Percentiles rank a stretch among this genome's conserved stretches.
These are phyloP conservation scores for Solanum virginianum DNA, from an alignment of 257 asterid genomes.

Conservation along the genomic window DNA sequence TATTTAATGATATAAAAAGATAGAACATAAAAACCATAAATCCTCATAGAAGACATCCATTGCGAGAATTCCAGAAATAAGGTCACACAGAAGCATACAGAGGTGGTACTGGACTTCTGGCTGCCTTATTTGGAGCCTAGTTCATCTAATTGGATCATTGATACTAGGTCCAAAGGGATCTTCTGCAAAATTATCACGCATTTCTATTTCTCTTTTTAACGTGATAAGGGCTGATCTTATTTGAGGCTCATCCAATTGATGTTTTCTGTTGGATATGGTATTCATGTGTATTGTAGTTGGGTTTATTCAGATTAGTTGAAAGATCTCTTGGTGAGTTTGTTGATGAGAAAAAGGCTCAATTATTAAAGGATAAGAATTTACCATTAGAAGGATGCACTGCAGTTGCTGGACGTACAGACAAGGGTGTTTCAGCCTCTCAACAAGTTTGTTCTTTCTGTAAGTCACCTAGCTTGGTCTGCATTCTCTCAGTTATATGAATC, in stretches of 20 bases:
- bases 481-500: background rate
- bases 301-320: conserved; percentile 54
- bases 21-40: background rate
- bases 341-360: conserved; percentile 63
- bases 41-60: background rate
- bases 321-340: conserved; percentile 69
- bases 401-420: conserved; percentile 97
- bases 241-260: background rate
- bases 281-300: background rate
- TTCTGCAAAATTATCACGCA: background rate
- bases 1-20: background rate
- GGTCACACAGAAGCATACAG: background rate
- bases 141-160: background rate
- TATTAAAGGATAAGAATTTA: conserved; percentile 61
- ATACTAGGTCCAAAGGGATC: background rate
- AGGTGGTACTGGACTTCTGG: background rate
- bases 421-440: conserved; percentile 87
- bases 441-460: conserved; percentile 97
- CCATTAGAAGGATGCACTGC: conserved; percentile 64
- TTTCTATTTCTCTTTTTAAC: background rate
- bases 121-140: background rate
- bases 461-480: conserved; percentile 12
- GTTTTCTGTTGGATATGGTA: background rate
- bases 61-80: background rate
- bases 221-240: background rate